phyloP scores from a whole-genome alignment of 2,329 filamentous ascomycete genomes.

The Colletotrichum paranaense region DNA sequence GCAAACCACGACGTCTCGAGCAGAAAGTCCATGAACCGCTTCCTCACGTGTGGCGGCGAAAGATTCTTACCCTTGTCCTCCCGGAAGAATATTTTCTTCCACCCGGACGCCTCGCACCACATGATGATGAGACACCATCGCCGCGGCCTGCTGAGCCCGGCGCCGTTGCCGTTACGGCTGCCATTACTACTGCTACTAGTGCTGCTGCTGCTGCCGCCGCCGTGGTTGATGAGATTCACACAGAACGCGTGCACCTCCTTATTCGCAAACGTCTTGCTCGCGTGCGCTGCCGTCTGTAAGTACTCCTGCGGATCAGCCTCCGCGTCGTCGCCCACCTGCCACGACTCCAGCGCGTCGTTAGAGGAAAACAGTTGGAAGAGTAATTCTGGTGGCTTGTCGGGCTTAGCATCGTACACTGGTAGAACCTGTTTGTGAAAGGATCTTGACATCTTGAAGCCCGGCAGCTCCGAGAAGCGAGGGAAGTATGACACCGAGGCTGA shows the following conservation, averaged over 20 bases:
- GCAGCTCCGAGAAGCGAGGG: neutral
- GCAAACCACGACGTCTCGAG: neutral
- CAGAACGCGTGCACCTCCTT: neutral
- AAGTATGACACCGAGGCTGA: neutral
- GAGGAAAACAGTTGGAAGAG: neutral
- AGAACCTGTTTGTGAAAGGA: neutral
- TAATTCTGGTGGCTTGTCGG: neutral
- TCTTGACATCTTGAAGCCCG: neutral
- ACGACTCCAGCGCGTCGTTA: neutral
- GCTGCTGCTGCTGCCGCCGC: neutral
- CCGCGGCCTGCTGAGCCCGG: neutral
- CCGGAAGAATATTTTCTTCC: neutral
- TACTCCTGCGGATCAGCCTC: neutral
- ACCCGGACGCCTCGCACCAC: neutral
- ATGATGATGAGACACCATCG: neutral
- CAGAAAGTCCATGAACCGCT: neutral
- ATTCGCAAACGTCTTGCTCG: neutral
- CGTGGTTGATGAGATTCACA: neutral
- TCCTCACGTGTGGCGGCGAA: neutral
- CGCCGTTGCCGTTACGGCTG: neutral
- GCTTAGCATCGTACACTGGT: neutral
- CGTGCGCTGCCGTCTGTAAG: neutral
- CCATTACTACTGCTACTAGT: no score
- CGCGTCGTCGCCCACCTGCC: neutral
- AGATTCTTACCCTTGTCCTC: neutral